phyloP scores from a whole-genome alignment of 305 asterid genomes.

The Salvia sclarea region DNA sequence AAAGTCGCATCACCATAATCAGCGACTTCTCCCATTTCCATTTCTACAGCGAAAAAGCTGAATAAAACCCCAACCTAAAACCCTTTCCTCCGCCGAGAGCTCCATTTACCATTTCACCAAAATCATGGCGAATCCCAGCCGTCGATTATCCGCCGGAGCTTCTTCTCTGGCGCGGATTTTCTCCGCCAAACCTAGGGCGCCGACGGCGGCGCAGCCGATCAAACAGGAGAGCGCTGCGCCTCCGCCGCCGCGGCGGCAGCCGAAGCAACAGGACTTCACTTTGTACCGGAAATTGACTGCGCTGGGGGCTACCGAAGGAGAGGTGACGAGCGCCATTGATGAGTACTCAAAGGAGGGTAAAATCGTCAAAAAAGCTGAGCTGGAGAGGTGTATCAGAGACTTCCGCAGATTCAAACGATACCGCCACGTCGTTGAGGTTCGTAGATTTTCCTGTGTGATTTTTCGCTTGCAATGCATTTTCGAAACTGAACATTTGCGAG shows the following conservation, averaged over 20 bases:
- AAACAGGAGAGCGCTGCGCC: conserved; percentile 3
- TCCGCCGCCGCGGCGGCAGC: background rate
- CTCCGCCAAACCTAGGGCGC: conserved; percentile 27
- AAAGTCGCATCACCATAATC: background rate
- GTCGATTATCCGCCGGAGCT: conserved; percentile 30
- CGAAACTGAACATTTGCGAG: background rate
- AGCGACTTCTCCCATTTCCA: background rate
- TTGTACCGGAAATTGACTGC: conserved; percentile 64
- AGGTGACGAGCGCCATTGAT: conserved; percentile 52
- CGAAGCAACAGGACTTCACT: conserved; percentile 14
- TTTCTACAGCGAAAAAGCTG: background rate
- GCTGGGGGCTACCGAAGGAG: conserved; percentile 44
- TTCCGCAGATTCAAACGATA: conserved; percentile 57
- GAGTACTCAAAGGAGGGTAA: conserved; percentile 60
- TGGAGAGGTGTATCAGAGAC: conserved; percentile 47
- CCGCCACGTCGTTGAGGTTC: conserved; percentile 75
- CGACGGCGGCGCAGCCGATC: background rate
- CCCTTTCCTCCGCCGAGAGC: background rate
- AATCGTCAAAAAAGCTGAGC: conserved; percentile 44
- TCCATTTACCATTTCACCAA: background rate
- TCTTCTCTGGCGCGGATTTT: conserved; percentile 36
- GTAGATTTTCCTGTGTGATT: conserved; percentile 3
- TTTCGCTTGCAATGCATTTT: background rate
- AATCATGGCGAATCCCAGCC: conserved; percentile 28
- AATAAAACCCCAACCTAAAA: conserved; percentile 33